These are phyloP conservation scores for Yamadazyma philogaea DNA, from an alignment of 805 yeast genomes.

Conservation along the genomic window DNA sequence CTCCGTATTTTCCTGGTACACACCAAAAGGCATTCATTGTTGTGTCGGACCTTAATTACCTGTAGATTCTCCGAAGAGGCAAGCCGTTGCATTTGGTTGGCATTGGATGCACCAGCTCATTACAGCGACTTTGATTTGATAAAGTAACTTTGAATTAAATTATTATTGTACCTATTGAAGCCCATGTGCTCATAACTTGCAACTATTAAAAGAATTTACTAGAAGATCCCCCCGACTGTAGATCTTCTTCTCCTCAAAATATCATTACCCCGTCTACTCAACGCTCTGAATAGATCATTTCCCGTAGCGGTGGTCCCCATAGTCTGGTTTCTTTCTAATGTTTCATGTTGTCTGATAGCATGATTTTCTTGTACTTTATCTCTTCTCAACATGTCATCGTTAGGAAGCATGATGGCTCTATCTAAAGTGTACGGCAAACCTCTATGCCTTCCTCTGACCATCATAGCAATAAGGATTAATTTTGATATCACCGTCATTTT, in stretches of 20 bases:
- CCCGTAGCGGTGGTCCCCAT: constrained; percentile 10
- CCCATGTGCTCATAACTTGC: no score
- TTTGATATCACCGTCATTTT: constrained; percentile 74
- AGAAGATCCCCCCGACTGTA: no score
- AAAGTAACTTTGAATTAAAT: no score
- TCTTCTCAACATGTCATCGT: constrained; percentile 58
- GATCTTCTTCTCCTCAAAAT: constrained; percentile 8
- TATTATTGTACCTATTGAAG: no score
- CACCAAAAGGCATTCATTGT: no score
- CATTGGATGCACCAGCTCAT: no score
- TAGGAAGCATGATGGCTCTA: constrained; percentile 86
- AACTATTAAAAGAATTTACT: neutral
- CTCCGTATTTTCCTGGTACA: no score
- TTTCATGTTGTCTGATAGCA: constrained; percentile 31
- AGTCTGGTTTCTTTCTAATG: constrained; percentile 22
- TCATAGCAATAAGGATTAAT: constrained; percentile 79
- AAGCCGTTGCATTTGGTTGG: no score
- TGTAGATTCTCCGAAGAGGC: no score
- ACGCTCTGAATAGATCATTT: constrained; percentile 10
- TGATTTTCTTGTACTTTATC: constrained; percentile 60
- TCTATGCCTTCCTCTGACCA: constrained; percentile 95
- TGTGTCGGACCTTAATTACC: no score
- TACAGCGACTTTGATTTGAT: no score
- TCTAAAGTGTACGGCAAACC: constrained; percentile 92
- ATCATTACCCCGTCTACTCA: constrained; percentile 15